Base-by-base conservation (phyloP, 371 early-diverging fungal species). In the Basidiobolus meristosporus region DNA sequence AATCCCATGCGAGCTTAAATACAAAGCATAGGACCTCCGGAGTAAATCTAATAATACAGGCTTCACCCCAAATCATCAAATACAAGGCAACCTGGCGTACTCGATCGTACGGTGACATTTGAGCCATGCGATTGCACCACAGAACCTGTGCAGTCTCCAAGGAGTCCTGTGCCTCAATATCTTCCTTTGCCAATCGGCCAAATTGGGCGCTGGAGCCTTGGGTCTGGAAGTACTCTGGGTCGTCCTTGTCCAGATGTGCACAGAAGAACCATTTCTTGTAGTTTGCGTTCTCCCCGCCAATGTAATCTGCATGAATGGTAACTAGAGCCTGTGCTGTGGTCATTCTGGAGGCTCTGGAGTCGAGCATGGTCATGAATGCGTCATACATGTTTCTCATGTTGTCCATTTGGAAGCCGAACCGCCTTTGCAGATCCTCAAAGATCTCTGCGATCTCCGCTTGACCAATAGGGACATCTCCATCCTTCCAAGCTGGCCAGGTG, bases 231-330 rank as follows among this genome's bases (percentile, higher is more conserved):
- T 60, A 49, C 51, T 60, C 56, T 43, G 65, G 46, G 48, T 77
- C 69, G 46, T 82, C 71, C 31, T 62, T 52, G 44, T 85, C 79
- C 45, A 82, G 62, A 43, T 77, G 72, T 2, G 86, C 78, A 28
- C 80, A 81, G 59, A 86, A 84, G 55, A 69, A 82, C 87, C 87
- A 86, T 45, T 72, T 78, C 23, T 77, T 69, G 47, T 84, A 87
- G 55, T 89, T 87, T 38, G 85, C 73, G 45, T 77, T 59, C 43
- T 75, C 73, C 16, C 90, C 88, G 40, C 82, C 83, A 48, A 89
- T 74, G 41, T 84, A 86, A 46, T 87, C 88, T 2, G 81, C 79
- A 51, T 88, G 86, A 12, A 88, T 47, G 19, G 77, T 77, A 18
- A 76, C 59, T 29, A 86, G 53, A 11, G 89, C 87, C 47, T 74